Percentiles rank a stretch among this genome's conserved stretches.
phyloP scores from a whole-genome alignment of 2,329 filamentous ascomycete species.

The Fusarium algeriense region DNA sequence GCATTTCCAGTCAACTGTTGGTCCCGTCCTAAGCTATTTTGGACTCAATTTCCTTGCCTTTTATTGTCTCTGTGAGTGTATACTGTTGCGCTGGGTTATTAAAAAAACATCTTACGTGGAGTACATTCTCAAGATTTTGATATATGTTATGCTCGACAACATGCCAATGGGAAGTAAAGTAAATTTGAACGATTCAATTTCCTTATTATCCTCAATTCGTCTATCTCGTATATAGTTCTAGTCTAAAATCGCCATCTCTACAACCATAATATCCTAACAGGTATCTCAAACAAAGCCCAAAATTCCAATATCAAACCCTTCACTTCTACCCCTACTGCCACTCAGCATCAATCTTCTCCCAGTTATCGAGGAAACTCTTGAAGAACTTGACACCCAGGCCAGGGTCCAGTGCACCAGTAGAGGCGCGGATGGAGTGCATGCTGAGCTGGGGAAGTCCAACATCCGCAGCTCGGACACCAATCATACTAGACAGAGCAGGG shows the following conservation, averaged over 20 bases:
- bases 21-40: too few species aligned
- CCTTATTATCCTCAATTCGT: conserved; percentile 3
- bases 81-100: too few species aligned
- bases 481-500: conserved; percentile 83
- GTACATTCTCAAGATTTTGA: too few species aligned
- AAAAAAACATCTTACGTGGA: too few species aligned
- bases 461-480: conserved; percentile 87
- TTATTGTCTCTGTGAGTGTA: too few species aligned
- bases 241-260: conserved; percentile 6
- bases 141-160: too few species aligned
- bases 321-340: conserved; percentile 62
- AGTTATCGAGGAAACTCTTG: conserved; percentile 88
- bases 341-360: conserved; percentile 85
- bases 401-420: conserved; percentile 86
- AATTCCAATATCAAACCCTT: conserved; percentile 17
- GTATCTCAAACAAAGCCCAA: conserved; percentile 18
- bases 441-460: conserved; percentile 91
- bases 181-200: background rate
- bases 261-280: conserved; percentile 13
- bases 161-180: too few species aligned
- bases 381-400: conserved; percentile 90
- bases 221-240: conserved; percentile 15
- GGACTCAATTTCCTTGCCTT: too few species aligned
- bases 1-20: too few species aligned
- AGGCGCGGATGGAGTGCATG: conserved; percentile 94